Conservation (phyloP, 176 grass and related monocot genomes). For the Dendrocalamus sinicus region DNA sequence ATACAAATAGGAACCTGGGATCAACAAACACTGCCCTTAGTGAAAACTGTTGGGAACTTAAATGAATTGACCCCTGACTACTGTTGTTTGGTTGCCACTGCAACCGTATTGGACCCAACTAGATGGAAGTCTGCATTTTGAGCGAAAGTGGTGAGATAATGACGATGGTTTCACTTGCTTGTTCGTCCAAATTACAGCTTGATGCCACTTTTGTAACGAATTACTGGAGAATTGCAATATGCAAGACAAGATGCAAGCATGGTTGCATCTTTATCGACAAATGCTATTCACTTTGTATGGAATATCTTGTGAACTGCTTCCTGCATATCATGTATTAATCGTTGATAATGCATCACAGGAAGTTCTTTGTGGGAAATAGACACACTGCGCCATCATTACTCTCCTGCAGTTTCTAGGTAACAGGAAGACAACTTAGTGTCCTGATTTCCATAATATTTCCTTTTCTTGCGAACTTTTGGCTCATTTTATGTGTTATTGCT, state of each 20-base stretch:
- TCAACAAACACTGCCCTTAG: neutral
- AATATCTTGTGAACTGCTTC: constrained; percentile 1
- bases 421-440: neutral
- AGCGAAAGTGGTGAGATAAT: neutral
- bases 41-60: neutral
- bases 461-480: constrained; percentile 21
- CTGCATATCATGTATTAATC: constrained; percentile 20
- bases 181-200: constrained; percentile 17
- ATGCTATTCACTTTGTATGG: constrained; percentile 1
- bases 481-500: constrained; percentile 32
- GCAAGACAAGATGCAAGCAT: constrained; percentile 8
- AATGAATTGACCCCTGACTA: neutral
- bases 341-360: constrained; percentile 52
- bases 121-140: constrained; percentile 18
- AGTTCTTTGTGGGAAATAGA: constrained; percentile 97
- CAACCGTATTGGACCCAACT: neutral
- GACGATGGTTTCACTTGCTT: constrained; percentile 5
- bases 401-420: constrained; percentile 90
- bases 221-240: neutral
- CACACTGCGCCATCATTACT: constrained; percentile 80
- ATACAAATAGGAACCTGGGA: neutral
- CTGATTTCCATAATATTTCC: constrained; percentile 21
- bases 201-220: neutral
- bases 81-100: constrained; percentile 17
- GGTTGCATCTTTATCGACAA: constrained; percentile 31